Evolutionary conservation across 148 eudicot genomes (phyloP), one percentile per base, ranked within the genome.

Genomic region (Cornus kousa): DNA sequence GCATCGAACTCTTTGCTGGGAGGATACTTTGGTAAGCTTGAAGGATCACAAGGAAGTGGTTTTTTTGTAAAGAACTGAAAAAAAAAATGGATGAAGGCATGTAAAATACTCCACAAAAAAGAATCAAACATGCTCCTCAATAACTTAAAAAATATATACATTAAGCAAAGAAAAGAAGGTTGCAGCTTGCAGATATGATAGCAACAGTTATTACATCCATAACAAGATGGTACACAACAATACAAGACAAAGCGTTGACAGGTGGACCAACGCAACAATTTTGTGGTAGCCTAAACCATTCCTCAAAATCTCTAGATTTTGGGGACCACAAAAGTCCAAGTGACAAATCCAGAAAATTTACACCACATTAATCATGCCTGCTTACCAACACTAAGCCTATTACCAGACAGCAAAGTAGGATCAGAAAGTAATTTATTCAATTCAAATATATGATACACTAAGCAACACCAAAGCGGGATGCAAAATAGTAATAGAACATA

Each of bases 1-100:
- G 95, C 95, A 82, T 92, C 91, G 55, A 91, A 80, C 87, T 94
- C 98, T 82, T 94, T 91, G 90, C 94, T 94, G 78, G 98, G 97
- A 74, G 98, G 92, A 84, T 94, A 94, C 74, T 82, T 92, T 17
- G 94, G 97, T 83, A 92, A 89, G 84, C 93, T 90, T 83, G 92
- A 89, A 67, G 97, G 93, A 79, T 91, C 91, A 87, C 95, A 92
- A 39, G 98, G 96, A 79, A 87, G 90, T 79, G 98, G 98, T 74
- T 87, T 89, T 72, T 90, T 80, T 10, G 87, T 81, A 80, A 95
- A 93, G 83, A 91, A 95, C 98, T 95, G 90, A 20, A 75, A 75
- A 82, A 46, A 53, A 72, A 80, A 70, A 22, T 74, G 55, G 22
- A 67, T 48, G 0, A 50, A 37, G 12, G 43, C 33, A 23, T 72